Conservation (phyloP, 2,329 filamentous ascomycete species). For the Pestalotiopsis sp. region DNA sequence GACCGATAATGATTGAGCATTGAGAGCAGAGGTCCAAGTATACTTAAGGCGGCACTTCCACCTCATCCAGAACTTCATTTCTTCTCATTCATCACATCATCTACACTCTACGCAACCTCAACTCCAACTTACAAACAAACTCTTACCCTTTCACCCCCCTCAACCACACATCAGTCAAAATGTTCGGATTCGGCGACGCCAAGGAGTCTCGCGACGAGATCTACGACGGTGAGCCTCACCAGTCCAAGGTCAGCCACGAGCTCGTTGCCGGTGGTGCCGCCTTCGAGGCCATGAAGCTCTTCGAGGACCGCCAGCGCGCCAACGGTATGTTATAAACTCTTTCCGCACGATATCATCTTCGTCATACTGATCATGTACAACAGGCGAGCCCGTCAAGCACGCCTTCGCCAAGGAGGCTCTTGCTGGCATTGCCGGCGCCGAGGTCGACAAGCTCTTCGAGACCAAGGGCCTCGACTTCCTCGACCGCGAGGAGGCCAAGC, state of each 20-base stretch:
- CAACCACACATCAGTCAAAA: background rate
- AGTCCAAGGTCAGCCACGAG: slow-evolving; percentile 72
- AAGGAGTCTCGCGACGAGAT: slow-evolving; percentile 46
- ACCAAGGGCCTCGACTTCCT: slow-evolving; percentile 66
- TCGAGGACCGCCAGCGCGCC: slow-evolving; percentile 73
- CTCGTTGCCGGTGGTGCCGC: slow-evolving; percentile 74
- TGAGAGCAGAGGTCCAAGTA: background rate
- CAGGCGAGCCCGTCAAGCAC: slow-evolving; percentile 73
- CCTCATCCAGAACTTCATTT: background rate
- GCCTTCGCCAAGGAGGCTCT: slow-evolving; percentile 78
- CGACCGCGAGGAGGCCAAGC: slow-evolving; percentile 61
- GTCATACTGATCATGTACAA: background rate
- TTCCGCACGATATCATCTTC: background rate
- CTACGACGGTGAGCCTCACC: slow-evolving; percentile 49
- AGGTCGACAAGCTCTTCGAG: slow-evolving; percentile 77
- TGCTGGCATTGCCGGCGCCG: slow-evolving; percentile 71
- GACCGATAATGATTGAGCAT: background rate
- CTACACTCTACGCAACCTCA: background rate
- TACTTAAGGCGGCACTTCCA: background rate
- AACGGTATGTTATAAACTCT: slow-evolving; percentile 53
- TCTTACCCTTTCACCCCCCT: background rate
- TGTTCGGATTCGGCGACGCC: slow-evolving; percentile 32
- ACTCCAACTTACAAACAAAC: background rate
- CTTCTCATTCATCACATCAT: background rate
- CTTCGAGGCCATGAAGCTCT: slow-evolving; percentile 80